Base-by-base conservation (phyloP, 805 yeast genomes). In the Ogataea pini region DNA sequence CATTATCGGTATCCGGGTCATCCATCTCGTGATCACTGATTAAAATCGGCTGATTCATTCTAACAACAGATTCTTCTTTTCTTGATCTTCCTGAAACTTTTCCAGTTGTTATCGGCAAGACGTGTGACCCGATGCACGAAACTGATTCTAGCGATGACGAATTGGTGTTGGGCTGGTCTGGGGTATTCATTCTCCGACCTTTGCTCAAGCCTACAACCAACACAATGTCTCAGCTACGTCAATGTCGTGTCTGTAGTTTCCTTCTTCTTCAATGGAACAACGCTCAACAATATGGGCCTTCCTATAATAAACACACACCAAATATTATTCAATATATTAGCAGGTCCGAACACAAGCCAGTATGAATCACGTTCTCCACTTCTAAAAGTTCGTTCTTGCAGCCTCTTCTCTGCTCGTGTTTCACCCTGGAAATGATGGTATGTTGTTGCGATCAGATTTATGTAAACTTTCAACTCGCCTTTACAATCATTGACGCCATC, bases 1-100 rank as follows among this genome's bases (percentile, higher is more conserved):
- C 68, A 40, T 62, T 60, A 46, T 64, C 69, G n/a, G 67, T 62
- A 46, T 63, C 69, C 3, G 67, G 67, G 49, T 63, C 68, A 38
- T 55, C 52, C 53, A 56, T 55, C 12, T 60, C 63, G 36, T 59
- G 63, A 33, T 59, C 60, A 34, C 54, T 57, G 9, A 42, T 37
- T 13, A 28, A 10, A 4, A 42, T 44, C 25, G 42, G 37, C 10
- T 36, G 44, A 12, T 16, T 32, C 40, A 18, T 16, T 16, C 44
- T 37, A 34, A 12, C 18, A 34, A 14, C 36, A 24, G 31, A 19
- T 29, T 39, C 42, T 45, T 42, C 50, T 27, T 13, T 42, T 25
- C 32, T 37, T 24, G 29, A 14, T 40, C 17, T 49, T 36, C 34
- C 53, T 18, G 42, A 39, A 6, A 41, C 5, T 25, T 44, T 42